Conservation (phyloP, 768 basidiomycete species). For the Termitomyces heimii region DNA sequence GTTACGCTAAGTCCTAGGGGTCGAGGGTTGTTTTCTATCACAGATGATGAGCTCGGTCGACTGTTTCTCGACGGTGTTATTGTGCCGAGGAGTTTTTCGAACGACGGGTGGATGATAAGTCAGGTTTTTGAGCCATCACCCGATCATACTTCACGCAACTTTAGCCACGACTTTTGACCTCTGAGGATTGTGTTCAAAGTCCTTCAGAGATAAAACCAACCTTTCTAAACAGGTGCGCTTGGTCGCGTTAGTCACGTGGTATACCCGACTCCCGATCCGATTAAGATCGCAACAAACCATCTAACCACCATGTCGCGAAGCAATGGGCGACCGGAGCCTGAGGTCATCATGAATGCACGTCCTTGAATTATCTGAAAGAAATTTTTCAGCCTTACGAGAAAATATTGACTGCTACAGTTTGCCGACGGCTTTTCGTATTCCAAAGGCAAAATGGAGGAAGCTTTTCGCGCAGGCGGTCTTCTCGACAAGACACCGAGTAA, state of each 20-base stretch:
- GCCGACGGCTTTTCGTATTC: constrained; percentile 62
- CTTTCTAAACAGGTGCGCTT: too few species aligned
- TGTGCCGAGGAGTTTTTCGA: neutral
- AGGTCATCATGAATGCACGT: constrained; percentile 58
- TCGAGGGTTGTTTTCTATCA: neutral
- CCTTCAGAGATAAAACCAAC: neutral
- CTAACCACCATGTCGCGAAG: constrained; percentile 13
- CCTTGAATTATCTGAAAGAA: neutral
- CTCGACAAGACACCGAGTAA: constrained; percentile 53
- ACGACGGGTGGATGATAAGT: neutral
- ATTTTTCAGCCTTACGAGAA: neutral
- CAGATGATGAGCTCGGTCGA: neutral
- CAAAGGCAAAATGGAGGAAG: constrained; percentile 63
- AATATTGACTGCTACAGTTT: constrained; percentile 33
- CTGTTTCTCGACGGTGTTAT: neutral
- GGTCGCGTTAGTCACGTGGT: neutral
- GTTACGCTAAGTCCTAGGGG: too few species aligned
- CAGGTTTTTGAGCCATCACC: neutral
- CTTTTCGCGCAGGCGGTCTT: constrained; percentile 47
- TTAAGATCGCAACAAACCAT: neutral
- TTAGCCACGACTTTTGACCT: neutral
- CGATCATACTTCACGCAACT: too few species aligned
- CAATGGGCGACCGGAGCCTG: constrained; percentile 20
- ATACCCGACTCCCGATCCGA: constrained; percentile 6
- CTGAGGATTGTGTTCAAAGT: neutral